These are phyloP conservation scores for Theileria orientalis DNA, from an alignment of 169 alveolate genomes.

Conservation along the genomic window DNA sequence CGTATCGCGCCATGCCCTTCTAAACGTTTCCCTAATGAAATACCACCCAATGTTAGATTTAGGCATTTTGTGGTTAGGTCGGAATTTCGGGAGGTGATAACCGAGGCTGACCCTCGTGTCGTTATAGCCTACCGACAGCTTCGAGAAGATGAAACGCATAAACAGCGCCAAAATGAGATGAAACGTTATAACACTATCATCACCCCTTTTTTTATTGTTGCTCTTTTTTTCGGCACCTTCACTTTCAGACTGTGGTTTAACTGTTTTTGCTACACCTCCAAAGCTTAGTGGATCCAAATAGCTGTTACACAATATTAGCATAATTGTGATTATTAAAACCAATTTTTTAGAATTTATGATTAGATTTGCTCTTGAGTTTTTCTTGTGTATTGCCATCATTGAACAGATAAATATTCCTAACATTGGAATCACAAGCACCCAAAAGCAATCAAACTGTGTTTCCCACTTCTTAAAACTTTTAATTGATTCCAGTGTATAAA, in stretches of 20 bases:
- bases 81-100: not conserved
- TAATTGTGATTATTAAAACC: not conserved
- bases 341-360: not conserved
- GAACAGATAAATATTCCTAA: not conserved
- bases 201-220: not conserved
- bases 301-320: not conserved
- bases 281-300: conserved; percentile 6
- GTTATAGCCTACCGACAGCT: not conserved
- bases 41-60: not conserved
- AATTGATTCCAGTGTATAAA: too few relatives aligned
- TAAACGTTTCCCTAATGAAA: not conserved
- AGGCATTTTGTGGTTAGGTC: not conserved
- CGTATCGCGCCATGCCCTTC: not conserved
- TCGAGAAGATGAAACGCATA: not conserved
- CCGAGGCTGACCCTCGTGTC: not conserved
- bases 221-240: not conserved
- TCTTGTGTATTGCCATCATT: not conserved
- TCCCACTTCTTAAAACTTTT: not conserved
- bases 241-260: too few relatives aligned
- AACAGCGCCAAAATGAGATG: not conserved
- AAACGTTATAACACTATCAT: not conserved
- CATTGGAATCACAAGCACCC: conserved; percentile 15
- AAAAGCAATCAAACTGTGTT: conserved; percentile 2
- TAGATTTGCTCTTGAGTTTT: not conserved
- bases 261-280: too few relatives aligned